Evolutionary conservation across 345 rosid species (phyloP).

Genomic region (Excoecaria cochinchinensis): DNA sequence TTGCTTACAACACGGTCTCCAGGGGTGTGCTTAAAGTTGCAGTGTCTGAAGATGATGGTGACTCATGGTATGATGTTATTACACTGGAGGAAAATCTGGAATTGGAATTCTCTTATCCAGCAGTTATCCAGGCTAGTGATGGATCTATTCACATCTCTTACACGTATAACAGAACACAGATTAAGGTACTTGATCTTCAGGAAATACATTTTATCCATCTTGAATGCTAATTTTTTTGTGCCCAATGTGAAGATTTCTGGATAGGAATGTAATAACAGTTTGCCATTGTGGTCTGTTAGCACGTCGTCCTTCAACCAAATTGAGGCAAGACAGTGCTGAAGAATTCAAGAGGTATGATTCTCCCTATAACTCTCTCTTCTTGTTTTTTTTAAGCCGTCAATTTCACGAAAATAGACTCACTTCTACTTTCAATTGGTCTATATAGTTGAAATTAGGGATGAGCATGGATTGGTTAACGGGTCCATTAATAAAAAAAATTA

Average conservation of each 20-base stretch:
- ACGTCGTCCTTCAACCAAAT: constrained; percentile 49
- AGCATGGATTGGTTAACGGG: no score
- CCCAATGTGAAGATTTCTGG: not conserved
- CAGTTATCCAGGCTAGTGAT: constrained; percentile 74
- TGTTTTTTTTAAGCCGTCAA: no score
- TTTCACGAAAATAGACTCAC: not conserved
- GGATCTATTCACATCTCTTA: constrained; percentile 81
- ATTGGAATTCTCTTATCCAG: constrained; percentile 91
- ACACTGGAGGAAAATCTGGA: constrained; percentile 60
- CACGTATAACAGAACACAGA: constrained; percentile 81
- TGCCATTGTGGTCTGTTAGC: constrained; percentile 37
- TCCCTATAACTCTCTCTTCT: not conserved
- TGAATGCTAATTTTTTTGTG: not conserved
- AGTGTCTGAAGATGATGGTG: constrained; percentile 68
- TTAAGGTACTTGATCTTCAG: constrained; percentile 52
- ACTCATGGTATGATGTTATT: constrained; percentile 67
- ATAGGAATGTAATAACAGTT: constrained; percentile 8
- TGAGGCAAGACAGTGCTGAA: constrained; percentile 16
- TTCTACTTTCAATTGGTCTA: not conserved
- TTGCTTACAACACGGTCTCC: constrained; percentile 80
- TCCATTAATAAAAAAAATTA: no score
- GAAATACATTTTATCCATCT: not conserved
- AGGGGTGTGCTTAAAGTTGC: constrained; percentile 82
- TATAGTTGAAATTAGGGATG: no score
- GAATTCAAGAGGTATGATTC: constrained; percentile 25